Evolutionary conservation across 306 rosid species (phyloP).

Genomic region (Quillaja saponaria): DNA sequence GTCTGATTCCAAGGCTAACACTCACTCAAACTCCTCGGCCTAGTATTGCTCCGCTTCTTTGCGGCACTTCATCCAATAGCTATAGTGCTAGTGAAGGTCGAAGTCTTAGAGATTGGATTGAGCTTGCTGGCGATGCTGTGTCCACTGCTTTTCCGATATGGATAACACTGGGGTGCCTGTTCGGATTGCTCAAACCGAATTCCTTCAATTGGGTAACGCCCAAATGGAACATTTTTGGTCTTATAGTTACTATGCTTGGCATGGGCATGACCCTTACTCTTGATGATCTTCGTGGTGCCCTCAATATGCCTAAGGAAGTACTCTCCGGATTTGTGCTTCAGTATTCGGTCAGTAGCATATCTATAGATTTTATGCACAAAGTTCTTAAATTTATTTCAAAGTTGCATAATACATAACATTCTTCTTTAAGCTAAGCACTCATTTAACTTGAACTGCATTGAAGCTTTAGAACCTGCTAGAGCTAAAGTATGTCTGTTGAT

Average conservation of each 20-base stretch:
- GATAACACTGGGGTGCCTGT: constrained; percentile 69
- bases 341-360: constrained; percentile 56
- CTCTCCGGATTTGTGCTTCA: constrained; percentile 74
- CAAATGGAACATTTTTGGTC: constrained; percentile 50
- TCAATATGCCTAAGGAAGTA: constrained; percentile 77
- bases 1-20: neutral
- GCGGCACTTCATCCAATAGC: constrained; percentile 61
- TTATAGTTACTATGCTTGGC: constrained; percentile 71
- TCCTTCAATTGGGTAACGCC: constrained; percentile 77
- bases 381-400: neutral
- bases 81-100: constrained; percentile 24
- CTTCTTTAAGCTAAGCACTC: neutral
- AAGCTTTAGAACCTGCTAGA: neutral
- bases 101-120: constrained; percentile 62
- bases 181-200: constrained; percentile 60
- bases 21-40: neutral
- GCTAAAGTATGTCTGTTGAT: no score
- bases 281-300: constrained; percentile 74
- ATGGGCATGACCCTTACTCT: constrained; percentile 96
- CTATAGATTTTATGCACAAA: neutral
- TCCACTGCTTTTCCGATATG: constrained; percentile 80
- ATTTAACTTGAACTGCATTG: neutral
- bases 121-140: constrained; percentile 43
- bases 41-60: constrained; percentile 36
- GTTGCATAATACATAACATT: neutral